These are phyloP conservation scores for Tricholoma sp. DNA, from an alignment of 768 basidiomycete genomes.

Conservation along the genomic window DNA sequence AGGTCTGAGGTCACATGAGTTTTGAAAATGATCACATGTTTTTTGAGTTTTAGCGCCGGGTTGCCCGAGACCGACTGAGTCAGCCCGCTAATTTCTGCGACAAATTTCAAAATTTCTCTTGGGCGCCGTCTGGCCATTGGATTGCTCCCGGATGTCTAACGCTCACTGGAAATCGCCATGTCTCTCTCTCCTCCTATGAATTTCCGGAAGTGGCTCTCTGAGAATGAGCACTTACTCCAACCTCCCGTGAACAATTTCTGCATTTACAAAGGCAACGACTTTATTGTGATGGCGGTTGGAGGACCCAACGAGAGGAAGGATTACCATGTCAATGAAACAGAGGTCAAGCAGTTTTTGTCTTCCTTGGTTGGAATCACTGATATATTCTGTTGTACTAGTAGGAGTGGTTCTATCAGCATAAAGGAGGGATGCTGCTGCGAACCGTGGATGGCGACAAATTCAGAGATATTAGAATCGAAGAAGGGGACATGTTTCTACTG, in stretches of 20 bases:
- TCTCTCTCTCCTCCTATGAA: conserved; percentile 80
- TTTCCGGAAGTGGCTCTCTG: conserved; percentile 81
- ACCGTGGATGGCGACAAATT: conserved; percentile 79
- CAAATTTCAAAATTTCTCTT: background rate
- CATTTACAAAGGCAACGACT: conserved; percentile 77
- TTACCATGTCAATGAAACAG: conserved; percentile 94
- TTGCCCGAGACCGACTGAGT: too few relatives aligned
- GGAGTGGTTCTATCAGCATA: conserved; percentile 99
- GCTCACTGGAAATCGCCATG: conserved; percentile 33
- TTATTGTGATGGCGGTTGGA: conserved; percentile 93
- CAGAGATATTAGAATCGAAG: conserved; percentile 82
- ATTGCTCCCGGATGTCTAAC: background rate
- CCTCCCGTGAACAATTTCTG: conserved; percentile 95
- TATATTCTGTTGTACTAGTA: conserved; percentile 24
- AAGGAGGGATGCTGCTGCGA: conserved; percentile 87
- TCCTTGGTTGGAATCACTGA: background rate
- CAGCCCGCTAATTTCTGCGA: too few relatives aligned
- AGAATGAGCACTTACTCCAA: conserved; percentile 74
- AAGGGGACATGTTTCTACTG: conserved; percentile 95
- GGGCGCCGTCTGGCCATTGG: background rate
- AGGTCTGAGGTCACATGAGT: conserved; percentile 15
- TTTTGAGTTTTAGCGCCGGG: too few relatives aligned
- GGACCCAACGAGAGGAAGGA: conserved; percentile 94
- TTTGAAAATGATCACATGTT: conserved; percentile 12
- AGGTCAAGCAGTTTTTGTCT: conserved; percentile 41